A percentile compares a stretch with the other conserved stretches of the same genome.
These are phyloP conservation scores for Golubevia sp. DNA, from an alignment of 1,284 basidiomycete genomes.

Conservation along the genomic window DNA sequence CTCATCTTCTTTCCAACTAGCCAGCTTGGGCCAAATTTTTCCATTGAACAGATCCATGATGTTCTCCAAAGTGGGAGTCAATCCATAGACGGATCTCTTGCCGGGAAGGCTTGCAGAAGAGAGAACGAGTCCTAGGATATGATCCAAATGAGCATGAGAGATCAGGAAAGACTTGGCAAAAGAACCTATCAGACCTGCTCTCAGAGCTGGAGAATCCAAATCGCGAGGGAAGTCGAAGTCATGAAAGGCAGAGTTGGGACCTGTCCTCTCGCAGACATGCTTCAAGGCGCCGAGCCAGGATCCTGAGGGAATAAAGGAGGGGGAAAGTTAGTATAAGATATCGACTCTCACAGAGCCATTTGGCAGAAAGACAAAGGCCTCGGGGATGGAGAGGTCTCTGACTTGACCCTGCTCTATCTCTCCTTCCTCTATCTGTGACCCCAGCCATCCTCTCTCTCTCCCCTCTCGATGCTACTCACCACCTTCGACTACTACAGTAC, in stretches of 20 bases:
- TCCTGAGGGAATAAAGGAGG: slow-evolving; percentile 9
- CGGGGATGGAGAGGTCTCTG: too few relatives aligned
- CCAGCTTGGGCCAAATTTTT: slow-evolving; percentile 80
- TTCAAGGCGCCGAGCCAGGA: slow-evolving; percentile 53
- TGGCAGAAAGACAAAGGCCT: too few relatives aligned
- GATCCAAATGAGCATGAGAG: slow-evolving; percentile 81
- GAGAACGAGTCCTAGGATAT: slow-evolving; percentile 74
- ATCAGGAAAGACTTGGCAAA: slow-evolving; percentile 67
- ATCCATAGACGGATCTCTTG: slow-evolving; percentile 71
- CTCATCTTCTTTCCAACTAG: slow-evolving; percentile 70
- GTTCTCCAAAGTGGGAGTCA: slow-evolving; percentile 70
- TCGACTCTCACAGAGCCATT: too few relatives aligned
- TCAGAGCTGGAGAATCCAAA: slow-evolving; percentile 25
- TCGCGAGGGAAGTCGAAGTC: slow-evolving; percentile 38
- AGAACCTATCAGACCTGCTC: slow-evolving; percentile 46
- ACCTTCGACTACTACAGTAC: slow-evolving; percentile 59
- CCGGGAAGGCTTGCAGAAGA: slow-evolving; percentile 75
- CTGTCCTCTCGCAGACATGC: slow-evolving; percentile 41
- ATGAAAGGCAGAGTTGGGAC: slow-evolving; percentile 33
- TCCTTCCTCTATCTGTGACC: too few relatives aligned
- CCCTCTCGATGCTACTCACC: too few relatives aligned
- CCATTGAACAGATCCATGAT: slow-evolving; percentile 76
- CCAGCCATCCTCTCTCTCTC: too few relatives aligned
- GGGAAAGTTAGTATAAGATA: too few relatives aligned
- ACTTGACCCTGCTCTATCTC: too few relatives aligned